phyloP scores from a whole-genome alignment of 73 alveolate species.

The Paramecium tetraurelia region DNA sequence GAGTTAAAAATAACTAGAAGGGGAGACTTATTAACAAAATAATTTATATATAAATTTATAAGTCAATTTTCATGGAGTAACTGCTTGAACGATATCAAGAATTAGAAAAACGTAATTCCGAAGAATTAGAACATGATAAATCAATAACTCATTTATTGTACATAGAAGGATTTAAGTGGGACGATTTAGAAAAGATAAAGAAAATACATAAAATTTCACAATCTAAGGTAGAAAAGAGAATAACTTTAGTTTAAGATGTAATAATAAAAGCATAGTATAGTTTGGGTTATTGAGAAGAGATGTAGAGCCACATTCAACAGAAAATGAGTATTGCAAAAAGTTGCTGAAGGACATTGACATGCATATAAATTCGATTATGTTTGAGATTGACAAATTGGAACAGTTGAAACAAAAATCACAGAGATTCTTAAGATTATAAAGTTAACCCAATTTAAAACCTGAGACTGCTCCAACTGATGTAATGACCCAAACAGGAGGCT shows the following conservation, averaged over 20 bases:
- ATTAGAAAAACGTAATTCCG: neutral
- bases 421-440: neutral
- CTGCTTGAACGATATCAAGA: constrained; percentile 41
- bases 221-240: neutral
- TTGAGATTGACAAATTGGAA: constrained; percentile 36
- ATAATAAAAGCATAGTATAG: neutral
- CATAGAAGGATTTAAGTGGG: constrained; percentile 35
- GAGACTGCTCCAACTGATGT: constrained; percentile 43
- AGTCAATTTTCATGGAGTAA: constrained; percentile 26
- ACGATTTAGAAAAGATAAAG: constrained; percentile 17
- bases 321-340: neutral
- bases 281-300: neutral
- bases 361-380: constrained; percentile 35
- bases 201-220: constrained; percentile 26
- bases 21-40: neutral
- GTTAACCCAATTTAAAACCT: constrained; percentile 28
- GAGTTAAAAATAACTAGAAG: neutral
- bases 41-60: neutral
- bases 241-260: constrained; percentile 42
- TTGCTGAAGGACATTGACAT: constrained; percentile 37
- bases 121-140: constrained; percentile 35
- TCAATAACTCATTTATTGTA: constrained; percentile 8
- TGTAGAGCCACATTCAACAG: neutral
- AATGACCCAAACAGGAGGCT: neutral
- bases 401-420: neutral